phyloP scores from a whole-genome alignment of 2,329 filamentous ascomycete species.

The Penicillium italicum region DNA sequence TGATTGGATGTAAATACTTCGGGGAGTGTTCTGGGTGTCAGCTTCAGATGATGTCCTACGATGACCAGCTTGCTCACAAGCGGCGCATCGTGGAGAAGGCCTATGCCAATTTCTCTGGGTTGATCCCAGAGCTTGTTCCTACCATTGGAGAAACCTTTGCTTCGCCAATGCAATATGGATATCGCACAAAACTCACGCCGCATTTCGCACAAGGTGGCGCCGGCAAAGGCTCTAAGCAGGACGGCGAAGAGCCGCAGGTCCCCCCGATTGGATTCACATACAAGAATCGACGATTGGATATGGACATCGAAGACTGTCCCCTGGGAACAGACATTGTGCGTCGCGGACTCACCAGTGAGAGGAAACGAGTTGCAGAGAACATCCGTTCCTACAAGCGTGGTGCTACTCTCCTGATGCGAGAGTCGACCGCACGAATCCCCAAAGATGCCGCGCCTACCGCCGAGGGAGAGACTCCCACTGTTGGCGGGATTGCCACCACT shows the following conservation, averaged over 20 bases:
- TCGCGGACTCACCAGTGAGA: conserved; percentile 72
- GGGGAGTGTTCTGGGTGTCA: conserved; percentile 85
- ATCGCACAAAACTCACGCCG: conserved; percentile 93
- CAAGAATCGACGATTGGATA: conserved; percentile 72
- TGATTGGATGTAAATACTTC: conserved; percentile 84
- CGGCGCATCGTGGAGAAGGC: conserved; percentile 83
- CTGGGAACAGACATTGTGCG: conserved; percentile 86
- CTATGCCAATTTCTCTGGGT: conserved; percentile 82
- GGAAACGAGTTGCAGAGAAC: conserved; percentile 69
- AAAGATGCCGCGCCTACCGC: conserved; percentile 20
- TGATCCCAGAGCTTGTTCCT: conserved; percentile 72
- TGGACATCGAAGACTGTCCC: conserved; percentile 97
- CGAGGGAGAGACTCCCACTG: conserved; percentile 18
- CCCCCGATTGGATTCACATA: conserved; percentile 87
- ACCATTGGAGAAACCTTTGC: conserved; percentile 78
- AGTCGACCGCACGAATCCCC: conserved; percentile 66
- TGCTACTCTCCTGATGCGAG: conserved; percentile 82
- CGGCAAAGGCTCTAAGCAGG: conserved; percentile 49
- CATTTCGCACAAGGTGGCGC: conserved; percentile 76
- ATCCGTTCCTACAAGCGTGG: conserved; percentile 71
- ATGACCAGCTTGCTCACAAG: conserved; percentile 81
- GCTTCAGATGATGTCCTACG: conserved; percentile 93
- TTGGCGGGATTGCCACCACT: conserved; percentile 28
- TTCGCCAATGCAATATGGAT: conserved; percentile 85
- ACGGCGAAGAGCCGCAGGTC: conserved; percentile 55